Evolutionary conservation across 768 basidiomycete genomes (phyloP).

Genomic region (Suillus luteus): DNA sequence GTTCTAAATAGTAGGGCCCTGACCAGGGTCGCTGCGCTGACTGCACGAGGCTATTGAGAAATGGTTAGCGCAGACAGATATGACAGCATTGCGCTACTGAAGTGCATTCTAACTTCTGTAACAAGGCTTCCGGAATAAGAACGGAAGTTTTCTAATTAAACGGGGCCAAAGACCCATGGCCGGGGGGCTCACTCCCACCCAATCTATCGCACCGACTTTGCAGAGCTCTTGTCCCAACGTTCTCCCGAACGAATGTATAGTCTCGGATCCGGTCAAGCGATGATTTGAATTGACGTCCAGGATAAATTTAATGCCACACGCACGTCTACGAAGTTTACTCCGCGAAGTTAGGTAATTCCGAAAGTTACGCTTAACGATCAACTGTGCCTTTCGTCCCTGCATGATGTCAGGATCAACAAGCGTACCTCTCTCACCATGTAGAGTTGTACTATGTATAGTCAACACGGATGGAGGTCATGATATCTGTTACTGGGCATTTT

Average conservation of each 20-base stretch:
- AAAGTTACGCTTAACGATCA: background rate
- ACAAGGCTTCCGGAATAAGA: no score
- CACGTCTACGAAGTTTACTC: background rate
- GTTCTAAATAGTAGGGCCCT: no score
- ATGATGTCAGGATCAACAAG: conserved; percentile 1
- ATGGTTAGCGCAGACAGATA: background rate
- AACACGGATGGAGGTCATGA: no score
- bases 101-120: background rate
- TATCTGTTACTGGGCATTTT: no score
- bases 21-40: no score
- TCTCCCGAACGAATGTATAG: background rate
- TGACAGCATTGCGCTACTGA: background rate
- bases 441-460: no score
- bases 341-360: background rate
- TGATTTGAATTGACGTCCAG: background rate
- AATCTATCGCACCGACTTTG: no score
- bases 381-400: background rate
- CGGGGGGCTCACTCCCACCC: no score
- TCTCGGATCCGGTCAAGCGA: background rate
- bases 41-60: background rate
- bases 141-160: no score
- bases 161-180: no score
- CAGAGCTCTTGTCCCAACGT: no score
- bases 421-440: no score
- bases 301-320: background rate